phyloP scores from a whole-genome alignment of 305 asterid genomes.

The Plantago coronopus region DNA sequence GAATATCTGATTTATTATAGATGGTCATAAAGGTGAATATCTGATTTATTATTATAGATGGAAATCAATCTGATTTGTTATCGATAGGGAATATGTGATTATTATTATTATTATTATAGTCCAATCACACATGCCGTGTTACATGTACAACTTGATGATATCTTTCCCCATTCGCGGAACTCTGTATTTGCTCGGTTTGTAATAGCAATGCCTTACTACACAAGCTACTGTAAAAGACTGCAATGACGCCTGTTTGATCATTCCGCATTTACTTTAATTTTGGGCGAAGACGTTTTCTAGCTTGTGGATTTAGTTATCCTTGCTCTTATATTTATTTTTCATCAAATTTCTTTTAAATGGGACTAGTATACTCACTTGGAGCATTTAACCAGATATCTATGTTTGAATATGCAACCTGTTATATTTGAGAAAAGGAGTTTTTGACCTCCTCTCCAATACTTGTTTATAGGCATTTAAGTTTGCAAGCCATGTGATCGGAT shows the following conservation, averaged over 20 bases:
- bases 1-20: not conserved
- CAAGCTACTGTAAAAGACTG: too few species aligned
- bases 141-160: not conserved
- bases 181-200: too few species aligned
- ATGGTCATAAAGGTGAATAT: too few species aligned
- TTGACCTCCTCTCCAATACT: slow-evolving; percentile 5
- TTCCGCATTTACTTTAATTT: too few species aligned
- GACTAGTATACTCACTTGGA: slow-evolving; percentile 9
- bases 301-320: not conserved
- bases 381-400: slow-evolving; percentile 8
- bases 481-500: slow-evolving; percentile 42
- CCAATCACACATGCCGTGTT: not conserved
- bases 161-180: not conserved
- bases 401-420: not conserved
- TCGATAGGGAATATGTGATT: too few species aligned
- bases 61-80: too few species aligned
- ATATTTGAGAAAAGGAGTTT: slow-evolving; percentile 1
- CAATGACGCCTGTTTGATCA: too few species aligned
- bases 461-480: slow-evolving; percentile 20
- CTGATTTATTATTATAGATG: too few species aligned
- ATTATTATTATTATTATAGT: too few species aligned
- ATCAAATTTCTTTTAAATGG: slow-evolving; percentile 7
- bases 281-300: too few species aligned
- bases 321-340: too few species aligned
- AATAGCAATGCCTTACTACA: too few species aligned